Base-by-base conservation (phyloP, 495 filamentous ascomycete species). In the Penicillium subrubescens region DNA sequence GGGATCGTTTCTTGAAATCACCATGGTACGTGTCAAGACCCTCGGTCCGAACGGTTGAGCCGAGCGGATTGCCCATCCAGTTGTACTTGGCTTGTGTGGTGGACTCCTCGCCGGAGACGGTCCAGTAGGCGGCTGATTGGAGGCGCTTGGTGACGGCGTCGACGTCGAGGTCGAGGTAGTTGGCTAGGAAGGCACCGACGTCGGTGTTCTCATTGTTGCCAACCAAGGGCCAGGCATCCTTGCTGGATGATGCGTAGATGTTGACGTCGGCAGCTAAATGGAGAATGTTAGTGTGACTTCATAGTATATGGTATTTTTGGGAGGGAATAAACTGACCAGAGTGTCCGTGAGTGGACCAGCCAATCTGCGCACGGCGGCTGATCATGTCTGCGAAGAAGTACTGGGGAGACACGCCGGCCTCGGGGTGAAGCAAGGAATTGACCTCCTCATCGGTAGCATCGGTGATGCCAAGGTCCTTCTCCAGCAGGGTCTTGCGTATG, bases 201-300 rank as follows among this genome's bases (percentile, higher is more conserved):
- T 98, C 92, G 5, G 91, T 99, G 73, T 99, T 99, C 81, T 99
- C 95, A 62, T 94, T 88, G 73, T 97, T 97, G 5, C 95, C 95
- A 2, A 83, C 70, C 19, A 98, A 67, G 1, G 78, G 76, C 72
- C 75, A 78, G 33, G 79, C 81, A 57, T 79, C 70, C 64, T 77
- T 75, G 8, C 77, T 65, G 33, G 77, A 75, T 0, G 88, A 90
- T 61, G 89, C 87, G 73, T 96, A 97, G 67, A 96, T 90, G 73
- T 97, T 96, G 56, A 97, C 93, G 73, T 97, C 93, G 14, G 92
- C 92, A 44, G 85, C 73, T 88, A 34, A 3, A 52, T 17, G 2
- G 57, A 21, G 25, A 35, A 15, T 63, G 57, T 73, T 71, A 76
- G 70, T 58, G 64, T 34, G 15, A 34, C 15, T 54, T 19, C 4